A percentile compares a stretch with the other conserved stretches of the same genome.
Evolutionary conservation across 2,329 filamentous ascomycete species (phyloP).

Genomic region (Nothopassalora personata): DNA sequence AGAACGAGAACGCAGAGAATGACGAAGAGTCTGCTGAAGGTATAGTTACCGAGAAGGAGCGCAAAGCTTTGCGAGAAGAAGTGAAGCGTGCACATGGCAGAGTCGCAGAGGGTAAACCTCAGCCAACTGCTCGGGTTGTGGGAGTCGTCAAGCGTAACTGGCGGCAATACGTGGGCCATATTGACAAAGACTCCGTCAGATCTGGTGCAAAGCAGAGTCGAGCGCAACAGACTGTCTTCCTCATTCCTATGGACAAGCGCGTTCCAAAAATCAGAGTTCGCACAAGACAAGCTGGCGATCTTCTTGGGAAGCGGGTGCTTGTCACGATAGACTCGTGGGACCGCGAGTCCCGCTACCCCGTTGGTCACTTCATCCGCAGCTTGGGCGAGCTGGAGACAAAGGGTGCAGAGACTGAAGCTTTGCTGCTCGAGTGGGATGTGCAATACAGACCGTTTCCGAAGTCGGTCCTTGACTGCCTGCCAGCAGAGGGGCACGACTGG

Average conservation of each 20-base stretch:
- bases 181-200: constrained; percentile 80
- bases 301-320: constrained; percentile 84
- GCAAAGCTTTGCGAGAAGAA: constrained; percentile 81
- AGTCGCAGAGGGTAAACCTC: constrained; percentile 67
- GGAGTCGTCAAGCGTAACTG: constrained; percentile 93
- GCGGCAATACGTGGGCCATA: constrained; percentile 94
- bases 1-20: constrained; percentile 86
- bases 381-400: constrained; percentile 93
- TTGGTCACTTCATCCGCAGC: constrained; percentile 89
- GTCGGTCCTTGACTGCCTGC: constrained; percentile 88
- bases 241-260: constrained; percentile 96
- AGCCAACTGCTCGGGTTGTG: constrained; percentile 88
- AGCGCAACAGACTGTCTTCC: constrained; percentile 86
- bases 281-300: constrained; percentile 81
- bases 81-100: constrained; percentile 79
- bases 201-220: constrained; percentile 68
- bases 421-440: constrained; percentile 92
- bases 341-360: constrained; percentile 82
- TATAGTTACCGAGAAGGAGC: constrained; percentile 83
- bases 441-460: constrained; percentile 97
- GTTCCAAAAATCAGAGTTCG: constrained; percentile 93
- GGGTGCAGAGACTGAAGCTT: constrained; percentile 91
- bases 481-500: constrained; percentile 88
- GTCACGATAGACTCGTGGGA: constrained; percentile 96
- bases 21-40: constrained; percentile 69